Base-by-base conservation (phyloP, 495 filamentous ascomycete genomes). In the Ascodesmis nigricans region DNA sequence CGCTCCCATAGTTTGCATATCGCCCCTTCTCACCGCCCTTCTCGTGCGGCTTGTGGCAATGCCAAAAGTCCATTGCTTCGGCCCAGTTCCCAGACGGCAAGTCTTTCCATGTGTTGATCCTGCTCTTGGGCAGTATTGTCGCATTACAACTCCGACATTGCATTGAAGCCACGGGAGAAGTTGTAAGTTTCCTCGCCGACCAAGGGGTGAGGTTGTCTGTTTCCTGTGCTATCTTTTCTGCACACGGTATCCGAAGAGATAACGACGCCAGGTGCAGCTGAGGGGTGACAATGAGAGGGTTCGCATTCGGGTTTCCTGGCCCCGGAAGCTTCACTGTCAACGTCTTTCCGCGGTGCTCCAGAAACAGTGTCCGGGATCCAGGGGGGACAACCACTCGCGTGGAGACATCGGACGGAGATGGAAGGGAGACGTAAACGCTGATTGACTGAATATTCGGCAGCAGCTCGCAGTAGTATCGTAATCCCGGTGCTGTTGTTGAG, bases 1-100 rank as follows among this genome's bases (percentile, higher is more conserved):
- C 36, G 25, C 54, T 39, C 5, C 52, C 55, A 43, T 60, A 36
- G 33, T 42, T 37, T 4, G 27, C 18, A 28, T 43, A 36, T 7
- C 38, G 37, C 22, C 8, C 16, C 9, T 52, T 45, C 36, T 56
- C 44, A 18, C 55, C 38, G 18, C 52, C 40, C 13, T 58, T 41
- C 3, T 58, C 57, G 36, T 69, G 57, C 27, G 81, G 87, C 50
- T 93, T 95, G 53, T 97, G 87, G 50, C 87, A 99, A 55, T 99
- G 87, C 87, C 87, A 99, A 45, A 93, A 91, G 51, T 99, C 87
- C 87, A 99, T 99, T 90, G 95, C 93, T 54, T 99, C 87, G 1
- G 84, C 87, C 87, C 87, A 99, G 46, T 91, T 87, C 39, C 83
- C 80, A 44, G 79, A 91, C 0, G 87, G 87, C 3, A 97, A 62